These are phyloP conservation scores for Malassezia restricta DNA, from an alignment of 1,284 basidiomycete genomes.

Conservation along the genomic window DNA sequence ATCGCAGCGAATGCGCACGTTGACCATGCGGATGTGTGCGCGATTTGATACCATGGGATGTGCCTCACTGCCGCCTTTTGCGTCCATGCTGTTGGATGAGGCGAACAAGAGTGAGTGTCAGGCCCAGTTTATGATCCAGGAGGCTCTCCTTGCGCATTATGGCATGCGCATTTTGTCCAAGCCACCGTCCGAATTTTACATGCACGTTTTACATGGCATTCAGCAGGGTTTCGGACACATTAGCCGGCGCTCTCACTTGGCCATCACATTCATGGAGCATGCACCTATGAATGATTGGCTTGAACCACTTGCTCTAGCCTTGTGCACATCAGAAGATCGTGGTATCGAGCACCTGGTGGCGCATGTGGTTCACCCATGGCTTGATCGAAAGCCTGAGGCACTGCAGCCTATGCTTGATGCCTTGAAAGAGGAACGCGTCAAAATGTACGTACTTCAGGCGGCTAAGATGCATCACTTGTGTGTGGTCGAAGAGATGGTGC, in stretches of 20 bases:
- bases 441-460: constrained; percentile 6
- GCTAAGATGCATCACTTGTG: constrained; percentile 10
- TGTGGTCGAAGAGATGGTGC: not conserved
- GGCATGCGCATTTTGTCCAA: not conserved
- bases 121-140: not conserved
- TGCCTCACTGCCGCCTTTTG: not conserved
- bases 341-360: constrained; percentile 9
- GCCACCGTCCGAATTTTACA: constrained; percentile 1
- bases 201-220: constrained; percentile 6
- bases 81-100: not conserved
- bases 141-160: constrained; percentile 1
- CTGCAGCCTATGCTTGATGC: not conserved
- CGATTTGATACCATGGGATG: not conserved
- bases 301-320: not conserved
- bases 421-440: not conserved
- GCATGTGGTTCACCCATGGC: constrained; percentile 12
- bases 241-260: constrained; percentile 8
- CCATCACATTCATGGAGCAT: constrained; percentile 3
- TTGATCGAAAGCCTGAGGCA: not conserved
- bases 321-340: constrained; percentile 6
- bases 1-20: constrained; percentile 1
- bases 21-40: not conserved
- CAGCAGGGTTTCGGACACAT: constrained; percentile 8
- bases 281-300: constrained; percentile 1
- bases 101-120: not conserved